Evolutionary conservation across 1,284 basidiomycete species (phyloP).

Genomic region (Ustilago vetiveriae): DNA sequence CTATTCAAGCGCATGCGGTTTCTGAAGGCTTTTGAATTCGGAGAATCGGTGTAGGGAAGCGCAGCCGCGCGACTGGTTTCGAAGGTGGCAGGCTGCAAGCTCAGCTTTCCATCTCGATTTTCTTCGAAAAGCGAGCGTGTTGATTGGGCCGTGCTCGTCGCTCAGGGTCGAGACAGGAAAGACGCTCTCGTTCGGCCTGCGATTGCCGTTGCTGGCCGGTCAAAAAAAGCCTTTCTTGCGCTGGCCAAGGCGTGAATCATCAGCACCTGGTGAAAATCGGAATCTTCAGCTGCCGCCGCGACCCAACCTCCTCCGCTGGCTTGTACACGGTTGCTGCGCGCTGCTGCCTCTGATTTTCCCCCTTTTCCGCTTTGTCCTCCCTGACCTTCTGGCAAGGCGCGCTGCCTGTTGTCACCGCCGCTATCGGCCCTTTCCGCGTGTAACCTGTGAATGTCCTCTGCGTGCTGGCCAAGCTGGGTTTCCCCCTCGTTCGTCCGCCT

Average conservation of each 20-base stretch:
- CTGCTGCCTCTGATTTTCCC: background rate
- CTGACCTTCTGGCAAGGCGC: conserved; percentile 6
- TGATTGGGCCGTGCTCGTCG: conserved; percentile 38
- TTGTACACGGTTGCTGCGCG: conserved; percentile 1
- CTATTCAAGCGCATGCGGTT: conserved; percentile 11
- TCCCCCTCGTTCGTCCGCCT: conserved; percentile 19
- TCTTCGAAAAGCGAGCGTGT: conserved; percentile 31
- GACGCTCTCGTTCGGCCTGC: conserved; percentile 17
- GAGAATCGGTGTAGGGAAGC: too few species aligned
- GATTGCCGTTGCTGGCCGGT: conserved; percentile 40
- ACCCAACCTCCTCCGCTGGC: conserved; percentile 5
- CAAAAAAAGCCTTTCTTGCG: conserved; percentile 11
- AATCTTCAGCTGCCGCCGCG: background rate
- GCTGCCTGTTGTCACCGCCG: conserved; percentile 22
- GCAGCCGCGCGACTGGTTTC: too few species aligned
- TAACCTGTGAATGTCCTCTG: conserved; percentile 3
- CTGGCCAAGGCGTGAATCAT: conserved; percentile 22
- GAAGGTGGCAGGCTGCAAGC: too few species aligned
- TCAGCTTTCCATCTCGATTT: too few species aligned
- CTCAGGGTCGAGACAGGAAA: background rate
- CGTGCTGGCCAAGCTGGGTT: background rate
- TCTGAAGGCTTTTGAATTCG: conserved; percentile 6
- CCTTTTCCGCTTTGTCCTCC: background rate
- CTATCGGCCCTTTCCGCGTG: conserved; percentile 40
- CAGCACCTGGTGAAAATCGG: conserved; percentile 4